Base-by-base conservation (phyloP, 78 protist genomes). In the Speleostelium caveatum region DNA sequence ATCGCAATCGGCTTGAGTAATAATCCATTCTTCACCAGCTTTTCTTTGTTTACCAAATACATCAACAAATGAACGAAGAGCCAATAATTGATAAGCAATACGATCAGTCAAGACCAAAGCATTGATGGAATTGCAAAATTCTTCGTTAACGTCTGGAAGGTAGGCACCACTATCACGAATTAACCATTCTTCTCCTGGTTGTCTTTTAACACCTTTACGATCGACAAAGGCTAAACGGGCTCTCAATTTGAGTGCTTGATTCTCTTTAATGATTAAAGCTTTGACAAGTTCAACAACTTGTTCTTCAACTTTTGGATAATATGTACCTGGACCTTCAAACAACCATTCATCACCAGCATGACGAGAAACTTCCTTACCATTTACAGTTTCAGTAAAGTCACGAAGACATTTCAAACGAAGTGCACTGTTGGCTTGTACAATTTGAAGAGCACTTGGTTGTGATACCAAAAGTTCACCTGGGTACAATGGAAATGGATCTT, bases 21-120 rank as follows among this genome's bases (percentile, higher is more conserved):
- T 93, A 39, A 96, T 96, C 97, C 97, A 96, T 75, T 93, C 94
- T 59, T 95, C 95, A n/a, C 97, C 97, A 32, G 96, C 96, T 41
- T 59, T 63, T 68, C 97, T 77, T 38, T 26, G 26, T 73, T 58
- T 73, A 6, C 93, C 95, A 63, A 83, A 93, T 38, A 21, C 41
- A 75, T 96, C 97, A 49, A 68, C 71, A 86, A 95, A 95, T 30
- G 96, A 62, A 75, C 86, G 83, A n/a, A 73, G 10, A 30, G 97
- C 97, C 3, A 65, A 53, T 36, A 96, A 73, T 41, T 96, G 96
- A 22, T 95, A 63, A 2, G 96, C 96, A 12, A 56, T 62, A 73
- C 83, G 80, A 32, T 92, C 96, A 16, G 96, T 95, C n/a, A 96
- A 85, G 36, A 95, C 96, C 17, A 73, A 19, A n/a, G 94, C 96